Evolutionary conservation across 106 monocot species (phyloP), one percentile per base, ranked within the genome.

Genomic region (Dendrobium chrysotoxum): DNA sequence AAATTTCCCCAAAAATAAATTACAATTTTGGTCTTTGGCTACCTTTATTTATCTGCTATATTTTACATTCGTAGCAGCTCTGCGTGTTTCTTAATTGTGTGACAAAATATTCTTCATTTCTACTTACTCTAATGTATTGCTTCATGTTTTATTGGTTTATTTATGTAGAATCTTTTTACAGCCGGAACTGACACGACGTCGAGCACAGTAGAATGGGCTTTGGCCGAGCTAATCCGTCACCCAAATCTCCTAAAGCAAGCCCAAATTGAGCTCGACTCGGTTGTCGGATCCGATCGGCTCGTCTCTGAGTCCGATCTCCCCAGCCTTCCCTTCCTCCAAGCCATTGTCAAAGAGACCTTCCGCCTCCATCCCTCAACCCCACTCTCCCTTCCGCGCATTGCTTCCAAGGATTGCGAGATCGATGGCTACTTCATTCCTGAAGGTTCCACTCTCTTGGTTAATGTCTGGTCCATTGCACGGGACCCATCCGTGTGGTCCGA

Each of bases 111-210:
- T 35, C 1, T 35, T 2, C 35, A 35, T 35, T 35, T 35, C 3
- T 35, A 35, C 35, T 35, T 35, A 35, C 35, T 35, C 28, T 71
- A 5, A 23, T 3, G 53, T 53, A 8, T 67, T 26, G 11, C 11
- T 67, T 9, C 10, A 26, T 28, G 28, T 26, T 67, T 67, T 26
- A 26, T 67, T 23, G 31, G 41, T 12, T 28, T 12, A 16, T 12
- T 28, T 12, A 16, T 77, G 41, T 53, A 85, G 85, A 74, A 88
- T 44, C 28, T 88, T 46, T 88, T 88, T 61, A 25, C 72, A 0
- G 88, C 85, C 0, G 85, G 88, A 7, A 88, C 82, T 1, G 85
- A 88, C 38, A 88, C 88, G 0, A 72, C 61, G 7, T 80, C 83
- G 8, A 83, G 40, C 78, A 81, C 83, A 1, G 78, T 83, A 6